Conservation (phyloP, 371 early-diverging fungal genomes). For the Funneliformis caledonium region DNA sequence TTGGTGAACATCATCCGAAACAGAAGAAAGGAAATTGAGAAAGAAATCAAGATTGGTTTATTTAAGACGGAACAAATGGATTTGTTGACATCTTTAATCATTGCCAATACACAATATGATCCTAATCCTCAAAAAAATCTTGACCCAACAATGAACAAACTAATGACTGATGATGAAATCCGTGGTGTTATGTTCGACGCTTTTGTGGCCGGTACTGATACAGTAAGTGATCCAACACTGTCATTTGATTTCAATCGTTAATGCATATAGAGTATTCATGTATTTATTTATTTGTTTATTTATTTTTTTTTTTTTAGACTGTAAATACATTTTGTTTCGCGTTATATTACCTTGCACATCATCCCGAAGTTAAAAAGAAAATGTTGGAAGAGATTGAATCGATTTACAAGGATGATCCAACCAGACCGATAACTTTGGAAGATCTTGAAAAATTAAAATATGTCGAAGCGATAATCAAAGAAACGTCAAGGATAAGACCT, state of each 20-base stretch:
- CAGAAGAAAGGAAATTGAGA: constrained; percentile 33
- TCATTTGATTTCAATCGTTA: not conserved
- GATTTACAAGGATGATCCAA: constrained; percentile 15
- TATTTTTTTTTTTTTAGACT: constrained; percentile 27
- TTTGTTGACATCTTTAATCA: constrained; percentile 19
- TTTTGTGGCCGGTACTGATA: constrained; percentile 36
- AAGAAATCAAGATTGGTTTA: too few species aligned
- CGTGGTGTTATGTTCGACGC: constrained; percentile 35
- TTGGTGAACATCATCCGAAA: constrained; percentile 10
- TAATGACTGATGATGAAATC: constrained; percentile 38
- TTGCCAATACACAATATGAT: constrained; percentile 30
- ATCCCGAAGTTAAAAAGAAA: constrained; percentile 35
- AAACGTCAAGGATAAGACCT: constrained; percentile 14
- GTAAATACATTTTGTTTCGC: constrained; percentile 34
- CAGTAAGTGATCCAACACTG: not conserved
- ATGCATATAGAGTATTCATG: too few species aligned
- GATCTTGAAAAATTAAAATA: constrained; percentile 39
- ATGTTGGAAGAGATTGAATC: constrained; percentile 25
- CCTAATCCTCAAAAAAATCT: constrained; percentile 23
- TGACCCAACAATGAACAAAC: constrained; percentile 33
- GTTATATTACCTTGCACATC: constrained; percentile 34
- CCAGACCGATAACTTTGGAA: not conserved
- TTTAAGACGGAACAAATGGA: constrained; percentile 12
- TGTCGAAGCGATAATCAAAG: constrained; percentile 36
- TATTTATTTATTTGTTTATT: too few species aligned